Evolutionary conservation across 2,329 filamentous ascomycete species (phyloP).

Genomic region (Fusarium brachygibbosum): DNA sequence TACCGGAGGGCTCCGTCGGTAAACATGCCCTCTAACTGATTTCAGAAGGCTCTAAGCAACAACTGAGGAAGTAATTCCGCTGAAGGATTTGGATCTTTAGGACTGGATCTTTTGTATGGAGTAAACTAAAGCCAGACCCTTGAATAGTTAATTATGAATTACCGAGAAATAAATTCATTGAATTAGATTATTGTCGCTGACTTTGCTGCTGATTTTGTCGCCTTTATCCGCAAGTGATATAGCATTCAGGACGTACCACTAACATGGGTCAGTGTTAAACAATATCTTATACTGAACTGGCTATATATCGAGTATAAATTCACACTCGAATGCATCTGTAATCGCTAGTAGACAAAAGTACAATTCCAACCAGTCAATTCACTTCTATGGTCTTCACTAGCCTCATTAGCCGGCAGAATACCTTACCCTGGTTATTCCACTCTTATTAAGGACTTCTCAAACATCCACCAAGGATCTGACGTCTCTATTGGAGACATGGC

Average conservation of each 20-base stretch:
- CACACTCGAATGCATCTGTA: no score
- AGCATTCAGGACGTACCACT: neutral
- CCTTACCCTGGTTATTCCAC: constrained; percentile 38
- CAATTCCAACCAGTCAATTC: neutral
- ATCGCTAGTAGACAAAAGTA: no score
- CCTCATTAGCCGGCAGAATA: constrained; percentile 30
- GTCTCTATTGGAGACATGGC: constrained; percentile 15
- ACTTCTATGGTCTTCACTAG: neutral
- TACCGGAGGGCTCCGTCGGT: constrained; percentile 45
- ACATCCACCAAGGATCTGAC: constrained; percentile 26
- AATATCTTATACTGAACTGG: no score
- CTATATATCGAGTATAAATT: neutral
- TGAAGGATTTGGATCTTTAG: neutral
- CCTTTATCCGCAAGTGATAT: neutral
- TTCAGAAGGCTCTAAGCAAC: constrained; percentile 8
- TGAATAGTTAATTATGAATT: no score
- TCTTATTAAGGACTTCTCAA: constrained; percentile 34
- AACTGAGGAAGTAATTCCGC: constrained; percentile 29
- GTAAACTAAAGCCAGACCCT: neutral
- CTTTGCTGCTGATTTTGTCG: neutral
- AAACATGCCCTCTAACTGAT: constrained; percentile 19
- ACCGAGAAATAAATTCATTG: no score
- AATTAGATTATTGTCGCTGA: no score
- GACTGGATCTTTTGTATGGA: neutral
- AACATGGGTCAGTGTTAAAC: neutral